Percentiles rank a stretch among this genome's conserved stretches.
Evolutionary conservation across 768 basidiomycete species (phyloP).

Genomic region (Lactifluus pinguis): DNA sequence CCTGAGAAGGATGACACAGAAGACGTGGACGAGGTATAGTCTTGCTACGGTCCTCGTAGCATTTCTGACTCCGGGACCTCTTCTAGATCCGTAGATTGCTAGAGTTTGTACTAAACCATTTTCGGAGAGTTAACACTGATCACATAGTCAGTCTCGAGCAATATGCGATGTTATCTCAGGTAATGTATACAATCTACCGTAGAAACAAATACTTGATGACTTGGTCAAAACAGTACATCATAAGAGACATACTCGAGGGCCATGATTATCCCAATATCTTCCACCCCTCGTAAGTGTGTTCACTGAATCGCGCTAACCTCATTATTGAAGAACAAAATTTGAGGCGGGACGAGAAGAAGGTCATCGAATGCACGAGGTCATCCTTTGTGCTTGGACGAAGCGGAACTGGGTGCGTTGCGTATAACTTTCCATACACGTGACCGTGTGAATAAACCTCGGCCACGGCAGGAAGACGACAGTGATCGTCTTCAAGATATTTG

Average conservation of each 20-base stretch:
- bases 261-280: conserved; percentile 13
- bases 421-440: not conserved
- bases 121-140: not conserved
- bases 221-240: not conserved
- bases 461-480: conserved; percentile 59
- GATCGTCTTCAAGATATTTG: conserved; percentile 69
- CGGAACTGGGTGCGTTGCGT: conserved; percentile 52
- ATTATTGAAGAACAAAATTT: not conserved
- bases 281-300: conserved; percentile 11
- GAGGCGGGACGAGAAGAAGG: conserved; percentile 13
- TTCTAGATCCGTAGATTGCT: conserved; percentile 4
- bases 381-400: conserved; percentile 37
- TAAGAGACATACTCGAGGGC: conserved; percentile 12
- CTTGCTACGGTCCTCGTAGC: not conserved
- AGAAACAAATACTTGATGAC: not conserved
- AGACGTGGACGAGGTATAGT: conserved; percentile 8
- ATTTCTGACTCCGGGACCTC: not conserved
- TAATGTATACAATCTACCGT: not conserved
- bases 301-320: not conserved
- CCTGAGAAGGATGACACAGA: not conserved
- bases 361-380: conserved; percentile 12
- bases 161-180: conserved; percentile 9
- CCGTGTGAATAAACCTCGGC: not conserved
- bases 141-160: conserved; percentile 9
- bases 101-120: conserved; percentile 2